Base-by-base conservation (phyloP, 208 protist species). In the Leishmania guyanensis region DNA sequence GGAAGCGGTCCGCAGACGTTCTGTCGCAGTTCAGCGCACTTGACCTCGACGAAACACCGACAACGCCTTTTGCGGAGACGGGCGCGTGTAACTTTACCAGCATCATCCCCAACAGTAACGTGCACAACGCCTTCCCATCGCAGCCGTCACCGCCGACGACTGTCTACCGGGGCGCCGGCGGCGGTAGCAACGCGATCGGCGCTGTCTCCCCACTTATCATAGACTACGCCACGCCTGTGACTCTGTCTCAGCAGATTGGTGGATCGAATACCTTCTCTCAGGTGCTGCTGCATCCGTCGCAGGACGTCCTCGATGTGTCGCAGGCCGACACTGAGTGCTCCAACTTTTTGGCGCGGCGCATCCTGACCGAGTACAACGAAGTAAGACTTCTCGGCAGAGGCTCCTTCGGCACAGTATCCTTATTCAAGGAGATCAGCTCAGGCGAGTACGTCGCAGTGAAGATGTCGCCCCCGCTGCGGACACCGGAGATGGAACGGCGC, bases 361-460 rank as follows among this genome's bases (percentile, higher is more conserved):
- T 96, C 83, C 79, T 96, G 36, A 91, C 89, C 48, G 92, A 96
- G 79, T 97, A 93, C 84, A 89, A 90, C 75, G 94, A 97, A 71
- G 86, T 97, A 22, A 81, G 81, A n/a, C 91, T 94, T 62, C 82
- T 97, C 0, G 94, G 94, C 56, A 81, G 82, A 73, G 94, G 94
- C 29, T 90, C 88, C 51, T 97, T 96, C 79, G 94, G 92, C 22
- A 86, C 81, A 17, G 94, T 97, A 16, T 86, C 86, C 60, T 84
- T 97, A 4, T 97, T 92, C 81, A 90, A 96, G 83, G 92, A 96
- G 72, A 86, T 89, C 29, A 88, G 87, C 84, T 93, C 90, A 26
- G 91, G 92, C 46, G 83, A 89, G 5, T 86, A 92, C 54, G 90
- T 96, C 1, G 94, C 94, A 29, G 86, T 97, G 62, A 97, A 97